Evolutionary conservation across 164 flowering plant species (phyloP), one percentile per base, ranked within the genome.

Genomic region (Piper longum): DNA sequence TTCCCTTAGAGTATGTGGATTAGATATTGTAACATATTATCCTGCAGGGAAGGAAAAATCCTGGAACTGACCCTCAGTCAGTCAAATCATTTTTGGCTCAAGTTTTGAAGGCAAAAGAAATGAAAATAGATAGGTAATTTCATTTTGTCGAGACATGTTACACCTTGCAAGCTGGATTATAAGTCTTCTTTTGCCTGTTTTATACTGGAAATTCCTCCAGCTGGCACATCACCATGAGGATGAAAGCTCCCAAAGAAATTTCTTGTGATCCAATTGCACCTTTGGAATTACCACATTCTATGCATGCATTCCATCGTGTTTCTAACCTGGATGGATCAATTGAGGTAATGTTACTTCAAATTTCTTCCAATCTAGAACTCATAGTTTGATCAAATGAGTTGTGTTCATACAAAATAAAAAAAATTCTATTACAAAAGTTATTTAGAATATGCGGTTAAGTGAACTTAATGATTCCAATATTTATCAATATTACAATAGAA

Each of bases 1-100:
- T 44, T 44, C 11, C 6, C 6, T 5, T 44, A 0, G 11, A 44
- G 6, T 44, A 5, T 44, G 11, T 44, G 9, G 14, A 48, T 48
- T 48, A 48, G 14, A 48, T 48, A 9, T 9, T 48, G 0, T 48
- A 44, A 44, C 48, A 44, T 44, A 44, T 44, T 26, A 44, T 44
- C 57, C 41, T 66, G 56, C 83, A 93, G 98, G 98, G 98, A 48
- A 93, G 88, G 80, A 89, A 75, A 69, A 92, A 93, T 74, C 98
- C 98, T 18, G 93, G 88, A 41, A 89, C 96, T 56, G 86, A 88
- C 61, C 67, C 57, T 13, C 73, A 78, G 12, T 74, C 97, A 62
- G 98, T 89, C 43, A 63, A 67, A 69, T 71, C 74, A 39, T 93
- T 89, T 74, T 63, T 93, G 77, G 62, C 81, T 36, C 80, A 81